Evolutionary conservation across 805 yeast genomes (phyloP).

Genomic region (Saturnispora zaruensis): DNA sequence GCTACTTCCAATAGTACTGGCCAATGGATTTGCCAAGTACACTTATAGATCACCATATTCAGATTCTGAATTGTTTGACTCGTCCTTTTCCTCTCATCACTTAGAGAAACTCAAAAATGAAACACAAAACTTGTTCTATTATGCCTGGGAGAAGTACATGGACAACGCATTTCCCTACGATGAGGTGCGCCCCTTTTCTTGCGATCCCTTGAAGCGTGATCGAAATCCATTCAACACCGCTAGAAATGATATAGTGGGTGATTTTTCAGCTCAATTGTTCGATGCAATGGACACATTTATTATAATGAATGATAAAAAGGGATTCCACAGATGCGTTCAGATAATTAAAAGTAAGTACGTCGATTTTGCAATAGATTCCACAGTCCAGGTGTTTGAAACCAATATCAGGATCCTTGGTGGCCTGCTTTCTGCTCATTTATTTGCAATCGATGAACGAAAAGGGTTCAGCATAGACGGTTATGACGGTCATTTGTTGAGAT

Average conservation of each 20-base stretch:
- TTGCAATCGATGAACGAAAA: slow-evolving; percentile 42
- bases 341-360: slow-evolving; percentile 31
- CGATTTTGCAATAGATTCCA: slow-evolving; percentile 53
- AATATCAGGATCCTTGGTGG: slow-evolving; percentile 81
- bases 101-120: slow-evolving; percentile 29
- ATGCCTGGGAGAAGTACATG: slow-evolving; percentile 69
- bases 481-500: slow-evolving; percentile 59
- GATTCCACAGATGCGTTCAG: slow-evolving; percentile 40
- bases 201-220: slow-evolving; percentile 63
- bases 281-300: slow-evolving; percentile 78
- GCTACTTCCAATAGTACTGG: not conserved
- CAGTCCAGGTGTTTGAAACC: slow-evolving; percentile 82
- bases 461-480: slow-evolving; percentile 40
- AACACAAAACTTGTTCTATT: slow-evolving; percentile 53
- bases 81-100: slow-evolving; percentile 23
- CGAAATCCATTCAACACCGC: slow-evolving; percentile 43
- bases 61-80: slow-evolving; percentile 18
- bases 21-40: slow-evolving; percentile 9
- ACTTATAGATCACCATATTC: slow-evolving; percentile 14
- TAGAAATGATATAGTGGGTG: slow-evolving; percentile 79
- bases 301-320: slow-evolving; percentile 54
- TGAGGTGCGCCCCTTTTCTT: slow-evolving; percentile 67
- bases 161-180: slow-evolving; percentile 70
- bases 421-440: slow-evolving; percentile 67
- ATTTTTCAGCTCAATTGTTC: slow-evolving; percentile 66